Conservation (phyloP, 106 monocot species). For the Dendrobium chrysotoxum region DNA sequence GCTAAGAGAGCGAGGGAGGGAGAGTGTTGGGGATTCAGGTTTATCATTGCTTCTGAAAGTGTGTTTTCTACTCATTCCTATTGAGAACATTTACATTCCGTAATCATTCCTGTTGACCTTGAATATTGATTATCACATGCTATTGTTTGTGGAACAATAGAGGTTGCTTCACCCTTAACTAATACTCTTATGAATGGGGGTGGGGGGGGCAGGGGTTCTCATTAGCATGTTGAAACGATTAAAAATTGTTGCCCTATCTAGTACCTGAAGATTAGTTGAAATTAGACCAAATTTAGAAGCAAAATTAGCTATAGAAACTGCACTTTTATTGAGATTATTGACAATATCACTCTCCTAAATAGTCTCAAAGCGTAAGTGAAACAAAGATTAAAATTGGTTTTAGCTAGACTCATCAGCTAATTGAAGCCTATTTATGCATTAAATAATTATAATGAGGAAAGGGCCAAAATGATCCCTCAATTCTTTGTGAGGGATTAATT, state of each 20-base stretch:
- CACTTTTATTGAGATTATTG: neutral
- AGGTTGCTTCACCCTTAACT: neutral
- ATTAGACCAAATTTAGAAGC: neutral
- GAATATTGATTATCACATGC: neutral
- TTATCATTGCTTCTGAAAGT: too few species aligned
- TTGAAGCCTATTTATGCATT: neutral
- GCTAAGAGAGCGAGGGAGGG: too few species aligned
- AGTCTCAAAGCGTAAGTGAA: neutral
- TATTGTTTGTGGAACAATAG: neutral
- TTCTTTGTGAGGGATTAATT: too few species aligned
- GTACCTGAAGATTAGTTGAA: neutral
- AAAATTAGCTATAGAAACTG: neutral
- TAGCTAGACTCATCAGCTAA: neutral
- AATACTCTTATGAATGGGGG: neutral
- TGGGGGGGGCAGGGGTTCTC: neutral
- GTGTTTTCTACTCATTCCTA: too few species aligned
- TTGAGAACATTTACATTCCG: neutral
- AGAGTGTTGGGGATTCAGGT: too few species aligned
- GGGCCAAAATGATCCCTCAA: too few species aligned
- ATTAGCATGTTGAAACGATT: too few species aligned
- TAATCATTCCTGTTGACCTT: neutral
- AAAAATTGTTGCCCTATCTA: too few species aligned
- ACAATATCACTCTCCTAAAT: neutral
- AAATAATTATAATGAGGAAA: neutral
- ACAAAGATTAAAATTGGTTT: neutral